Evolutionary conservation across 768 basidiomycete genomes (phyloP), one percentile per base, ranked within the genome.

Genomic region (Boletus subparvulus): DNA sequence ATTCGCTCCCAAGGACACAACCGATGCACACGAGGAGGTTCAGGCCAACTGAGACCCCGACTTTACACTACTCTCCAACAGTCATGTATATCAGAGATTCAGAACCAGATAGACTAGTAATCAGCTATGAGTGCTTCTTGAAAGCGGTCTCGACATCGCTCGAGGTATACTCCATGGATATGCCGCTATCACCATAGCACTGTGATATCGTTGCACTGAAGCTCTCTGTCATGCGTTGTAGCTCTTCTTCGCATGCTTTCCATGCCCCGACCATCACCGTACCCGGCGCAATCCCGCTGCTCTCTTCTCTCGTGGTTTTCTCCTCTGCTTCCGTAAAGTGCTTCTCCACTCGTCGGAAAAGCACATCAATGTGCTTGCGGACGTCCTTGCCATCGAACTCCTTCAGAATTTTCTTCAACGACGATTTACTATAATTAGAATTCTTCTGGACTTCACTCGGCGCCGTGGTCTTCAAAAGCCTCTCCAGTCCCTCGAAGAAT

Each of bases 311-410:
- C 19, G 81, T 81, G 4, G 81, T 67, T 61, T 84, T 87, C 59
- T 87, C 88, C 11, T 87, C 85, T 1, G 83, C 84, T 64, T 94
- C 92, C 7, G 87, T 87, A 66, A 97, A 98, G 68, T 98, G 96
- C 72, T 98, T 98, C 73, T 96, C 92, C 30, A 98, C 92, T 11
- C 96, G 85, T 68, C 92, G 92, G 73, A 87, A 88, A 37, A 98
- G 78, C 9, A 83, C 82, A 53, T 98, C 96, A 50, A 96, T 77
- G 58, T 90, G 80, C 69, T 96, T 96, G 37, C 91, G 87, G 13
- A 98, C 75, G 69, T 98, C 96, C 73, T 97, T 98, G 39, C 84
- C 75, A 59, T 82, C 87, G 69, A 85, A 88, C 65, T 97, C 95
- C 67, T 91, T 93, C 47, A 92, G 74, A 14, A 90, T 80, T 66